A percentile compares a stretch with the other conserved stretches of the same genome.
phyloP scores from a whole-genome alignment of 2,329 filamentous ascomycete genomes.

The Botryotinia convoluta region DNA sequence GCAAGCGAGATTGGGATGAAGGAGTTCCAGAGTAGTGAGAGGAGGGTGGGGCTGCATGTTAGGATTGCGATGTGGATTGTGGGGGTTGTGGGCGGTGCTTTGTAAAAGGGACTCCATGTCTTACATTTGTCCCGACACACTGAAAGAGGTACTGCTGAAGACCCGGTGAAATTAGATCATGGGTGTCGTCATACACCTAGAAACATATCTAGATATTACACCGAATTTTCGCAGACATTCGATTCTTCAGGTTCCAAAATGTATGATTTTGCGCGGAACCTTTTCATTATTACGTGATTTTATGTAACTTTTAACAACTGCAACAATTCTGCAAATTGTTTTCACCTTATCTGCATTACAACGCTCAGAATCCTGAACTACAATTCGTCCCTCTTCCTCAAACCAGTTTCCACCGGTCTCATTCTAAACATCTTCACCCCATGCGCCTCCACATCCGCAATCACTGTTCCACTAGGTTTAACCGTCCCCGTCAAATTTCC shows the following conservation, averaged over 20 bases:
- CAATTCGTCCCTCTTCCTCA: conserved; percentile 41
- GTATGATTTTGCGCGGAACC: neutral
- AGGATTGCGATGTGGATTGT: conserved; percentile 94
- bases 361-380: conserved; percentile 40
- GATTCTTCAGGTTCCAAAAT: neutral
- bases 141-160: neutral
- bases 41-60: conserved; percentile 82
- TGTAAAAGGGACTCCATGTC: conserved; percentile 48
- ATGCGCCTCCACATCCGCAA: conserved; percentile 47
- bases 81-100: conserved; percentile 76
- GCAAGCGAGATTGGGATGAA: conserved; percentile 66
- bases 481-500: conserved; percentile 47
- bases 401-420: conserved; percentile 24
- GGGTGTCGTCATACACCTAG: neutral
- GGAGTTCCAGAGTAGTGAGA: conserved; percentile 77
- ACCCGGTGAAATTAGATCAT: neutral
- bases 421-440: conserved; percentile 51
- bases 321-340: neutral
- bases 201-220: neutral
- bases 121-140: neutral
- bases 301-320: neutral
- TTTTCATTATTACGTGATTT: neutral
- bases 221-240: neutral
- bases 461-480: conserved; percentile 43
- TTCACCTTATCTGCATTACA: neutral